A percentile compares a stretch with the other conserved stretches of the same genome.
phyloP scores from a whole-genome alignment of 768 basidiomycete species.

The Suillus weaverae region DNA sequence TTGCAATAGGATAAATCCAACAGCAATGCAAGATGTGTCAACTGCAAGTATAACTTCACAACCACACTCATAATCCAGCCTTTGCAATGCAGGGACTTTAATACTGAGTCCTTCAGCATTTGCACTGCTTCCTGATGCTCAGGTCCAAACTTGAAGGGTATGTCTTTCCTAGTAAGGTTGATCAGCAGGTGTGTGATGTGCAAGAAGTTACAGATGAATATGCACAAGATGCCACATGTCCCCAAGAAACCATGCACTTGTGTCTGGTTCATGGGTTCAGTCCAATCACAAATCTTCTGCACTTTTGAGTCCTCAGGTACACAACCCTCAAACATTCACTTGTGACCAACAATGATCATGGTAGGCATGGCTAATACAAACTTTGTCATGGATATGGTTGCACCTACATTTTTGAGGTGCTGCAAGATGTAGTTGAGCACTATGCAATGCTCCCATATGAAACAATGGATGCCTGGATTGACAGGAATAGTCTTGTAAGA shows the following conservation, averaged over 20 bases:
- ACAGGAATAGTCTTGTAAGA: slow-evolving; percentile 35
- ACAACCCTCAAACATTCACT: slow-evolving; percentile 36
- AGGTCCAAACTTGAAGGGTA: slow-evolving; percentile 23
- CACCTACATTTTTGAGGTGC: slow-evolving; percentile 36
- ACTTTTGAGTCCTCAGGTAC: slow-evolving; percentile 27
- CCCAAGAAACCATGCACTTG: slow-evolving; percentile 33
- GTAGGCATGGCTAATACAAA: too few species aligned
- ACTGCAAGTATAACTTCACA: too few species aligned
- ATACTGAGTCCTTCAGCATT: too few species aligned
- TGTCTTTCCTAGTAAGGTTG: slow-evolving; percentile 26
- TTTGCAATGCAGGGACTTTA: too few species aligned
- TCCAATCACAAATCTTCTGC: slow-evolving; percentile 34
- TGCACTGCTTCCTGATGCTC: too few species aligned
- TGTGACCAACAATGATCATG: slow-evolving; percentile 37
- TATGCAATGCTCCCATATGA: slow-evolving; percentile 41
- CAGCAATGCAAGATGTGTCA: too few species aligned
- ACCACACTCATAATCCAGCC: too few species aligned
- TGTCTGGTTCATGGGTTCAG: background rate
- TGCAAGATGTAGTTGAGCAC: slow-evolving; percentile 39
- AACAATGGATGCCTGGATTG: slow-evolving; percentile 37
- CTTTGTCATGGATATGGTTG: slow-evolving; percentile 40
- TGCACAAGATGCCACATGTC: slow-evolving; percentile 20
- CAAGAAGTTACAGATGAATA: slow-evolving; percentile 33
- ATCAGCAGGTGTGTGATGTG: slow-evolving; percentile 22
- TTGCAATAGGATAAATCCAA: too few species aligned